phyloP scores from a whole-genome alignment of 345 rosid species.

The Gossypium rotundifolium region DNA sequence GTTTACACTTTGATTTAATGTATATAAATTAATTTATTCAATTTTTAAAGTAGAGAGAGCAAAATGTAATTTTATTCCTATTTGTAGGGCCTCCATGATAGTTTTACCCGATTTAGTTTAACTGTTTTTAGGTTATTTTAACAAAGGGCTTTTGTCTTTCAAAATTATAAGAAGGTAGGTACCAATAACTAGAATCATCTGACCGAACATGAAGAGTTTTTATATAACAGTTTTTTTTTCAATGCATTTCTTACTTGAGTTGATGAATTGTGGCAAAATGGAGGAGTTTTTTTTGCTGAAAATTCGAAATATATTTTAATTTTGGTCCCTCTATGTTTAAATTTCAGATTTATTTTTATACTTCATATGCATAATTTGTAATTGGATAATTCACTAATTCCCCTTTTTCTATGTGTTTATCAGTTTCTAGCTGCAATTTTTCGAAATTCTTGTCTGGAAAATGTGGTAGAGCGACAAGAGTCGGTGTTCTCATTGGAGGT shows the following conservation, averaged over 20 bases:
- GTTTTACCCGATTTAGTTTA: too few species aligned
- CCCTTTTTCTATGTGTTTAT: not conserved
- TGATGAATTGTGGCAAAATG: not conserved
- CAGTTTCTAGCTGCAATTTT: conserved; percentile 35
- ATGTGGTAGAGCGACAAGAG: conserved; percentile 40
- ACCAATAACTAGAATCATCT: not conserved
- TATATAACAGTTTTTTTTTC: not conserved
- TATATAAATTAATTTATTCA: too few species aligned
- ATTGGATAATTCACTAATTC: conserved; percentile 12
- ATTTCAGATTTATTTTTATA: too few species aligned
- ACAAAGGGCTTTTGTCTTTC: too few species aligned
- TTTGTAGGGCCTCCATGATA: too few species aligned
- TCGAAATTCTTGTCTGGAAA: conserved; percentile 28
- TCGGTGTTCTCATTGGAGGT: conserved; percentile 70
- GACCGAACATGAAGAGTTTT: not conserved
- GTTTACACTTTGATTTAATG: too few species aligned
- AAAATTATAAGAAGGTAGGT: too few species aligned
- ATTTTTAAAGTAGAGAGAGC: too few species aligned
- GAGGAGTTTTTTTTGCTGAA: not conserved
- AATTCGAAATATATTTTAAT: too few species aligned
- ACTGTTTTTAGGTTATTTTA: too few species aligned
- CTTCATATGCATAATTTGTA: not conserved
- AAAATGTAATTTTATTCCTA: too few species aligned
- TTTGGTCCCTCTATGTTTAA: too few species aligned
- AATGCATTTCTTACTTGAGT: not conserved